Evolutionary conservation across 208 protist genomes (phyloP), one percentile per base, ranked within the genome.

Genomic region (Leishmania tarentolae): DNA sequence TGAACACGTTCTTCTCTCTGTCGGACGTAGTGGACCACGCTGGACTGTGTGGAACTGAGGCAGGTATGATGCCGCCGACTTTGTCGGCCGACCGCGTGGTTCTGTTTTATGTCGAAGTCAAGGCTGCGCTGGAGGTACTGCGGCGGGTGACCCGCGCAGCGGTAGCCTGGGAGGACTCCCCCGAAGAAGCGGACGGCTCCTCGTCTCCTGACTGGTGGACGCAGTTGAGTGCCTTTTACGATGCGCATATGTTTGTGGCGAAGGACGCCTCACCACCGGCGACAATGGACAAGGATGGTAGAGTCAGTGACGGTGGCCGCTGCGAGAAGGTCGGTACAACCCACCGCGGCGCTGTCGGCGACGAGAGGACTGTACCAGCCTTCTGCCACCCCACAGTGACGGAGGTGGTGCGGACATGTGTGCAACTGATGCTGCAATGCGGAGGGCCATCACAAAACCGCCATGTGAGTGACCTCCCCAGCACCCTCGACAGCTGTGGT

Each of bases 101-200:
- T 44, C 57, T 78, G 21, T 40, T 59, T 19, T 83, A 76, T 28
- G 28, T 83, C 15, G 80, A 83, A 42, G 57, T 83, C 13, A 83
- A 83, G 40, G 80, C 80, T 13, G 80, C 53, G 35, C 21, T 71
- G 50, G 80, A 83, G 59, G 50, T 83, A 31, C 68, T 83, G 66
- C 80, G 63, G 35, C 47, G 80, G 17, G 72, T 53, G 2, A 50
- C 57, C 13, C 37, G 8, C 13, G 44, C 57, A 28, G 79, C 72
- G 21, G 40, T 11, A n/a, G n/a, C 65, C 5, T 4, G 42, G 37
- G 17, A 53, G 19, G 52, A 31, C 35, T n/a, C 52, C 15, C n/a
- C 31, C 44, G 15, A 42, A 19, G 28, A 28, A 6, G 63, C 1
- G 40, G 46, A 63, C 8, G 63, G 65, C 28, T 66, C 47, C 75